These are phyloP conservation scores for Apiospora saccharicola DNA, from an alignment of 2,329 filamentous ascomycete species.

Conservation along the genomic window DNA sequence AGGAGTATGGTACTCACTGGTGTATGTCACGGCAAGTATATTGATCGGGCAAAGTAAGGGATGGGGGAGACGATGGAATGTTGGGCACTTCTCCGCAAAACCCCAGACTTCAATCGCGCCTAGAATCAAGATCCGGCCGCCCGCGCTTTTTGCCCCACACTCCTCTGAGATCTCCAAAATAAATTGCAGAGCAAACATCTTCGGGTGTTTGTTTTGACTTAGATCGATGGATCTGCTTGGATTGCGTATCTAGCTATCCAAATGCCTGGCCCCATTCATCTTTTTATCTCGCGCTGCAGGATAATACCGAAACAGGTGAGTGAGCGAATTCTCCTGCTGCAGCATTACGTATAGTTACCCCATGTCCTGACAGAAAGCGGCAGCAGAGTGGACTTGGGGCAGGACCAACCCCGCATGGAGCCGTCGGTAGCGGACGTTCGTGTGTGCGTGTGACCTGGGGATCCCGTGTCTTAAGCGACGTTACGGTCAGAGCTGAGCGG, in stretches of 20 bases:
- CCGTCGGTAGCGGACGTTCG: not conserved
- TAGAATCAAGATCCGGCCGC: not conserved
- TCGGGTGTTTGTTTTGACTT: not conserved
- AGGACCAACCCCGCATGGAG: not conserved
- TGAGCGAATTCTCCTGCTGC: not conserved
- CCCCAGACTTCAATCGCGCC: not conserved
- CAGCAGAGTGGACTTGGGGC: slow-evolving; percentile 2
- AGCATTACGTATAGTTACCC: not conserved
- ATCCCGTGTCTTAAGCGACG: not conserved
- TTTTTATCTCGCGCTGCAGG: not conserved
- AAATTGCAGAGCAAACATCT: not conserved
- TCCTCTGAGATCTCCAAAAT: not conserved
- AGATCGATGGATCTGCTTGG: no score
- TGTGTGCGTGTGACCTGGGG: not conserved
- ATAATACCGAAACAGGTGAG: not conserved
- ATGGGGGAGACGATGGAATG: not conserved
- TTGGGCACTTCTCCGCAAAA: slow-evolving; percentile 15
- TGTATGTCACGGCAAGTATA: not conserved
- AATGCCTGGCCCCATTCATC: not conserved
- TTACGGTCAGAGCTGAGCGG: not conserved
- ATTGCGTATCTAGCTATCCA: no score
- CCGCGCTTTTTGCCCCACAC: slow-evolving; percentile 10
- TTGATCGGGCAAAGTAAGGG: not conserved
- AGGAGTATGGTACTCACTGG: not conserved
- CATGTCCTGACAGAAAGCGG: not conserved